These are phyloP conservation scores for Thozetella sp. DNA, from an alignment of 495 filamentous ascomycete species.

Conservation along the genomic window DNA sequence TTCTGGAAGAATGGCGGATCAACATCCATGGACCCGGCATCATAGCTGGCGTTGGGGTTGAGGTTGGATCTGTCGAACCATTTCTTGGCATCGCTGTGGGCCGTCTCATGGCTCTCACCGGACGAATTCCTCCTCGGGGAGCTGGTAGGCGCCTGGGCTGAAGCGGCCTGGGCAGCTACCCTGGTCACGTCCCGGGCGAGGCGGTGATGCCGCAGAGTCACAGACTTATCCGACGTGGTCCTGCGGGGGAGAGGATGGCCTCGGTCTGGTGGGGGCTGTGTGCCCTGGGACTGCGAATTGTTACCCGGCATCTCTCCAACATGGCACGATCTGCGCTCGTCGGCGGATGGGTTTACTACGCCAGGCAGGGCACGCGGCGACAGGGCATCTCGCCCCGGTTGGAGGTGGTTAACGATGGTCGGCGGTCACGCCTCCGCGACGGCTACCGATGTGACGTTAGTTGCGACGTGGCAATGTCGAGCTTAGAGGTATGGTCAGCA, in stretches of 20 bases:
- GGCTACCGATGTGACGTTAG: too few relatives aligned
- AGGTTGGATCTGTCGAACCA: slow-evolving; percentile 51
- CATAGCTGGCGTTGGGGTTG: slow-evolving; percentile 31
- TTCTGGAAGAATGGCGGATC: slow-evolving; percentile 58
- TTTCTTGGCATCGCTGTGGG: slow-evolving; percentile 36
- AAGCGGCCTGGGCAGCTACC: background rate
- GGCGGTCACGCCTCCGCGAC: too few relatives aligned
- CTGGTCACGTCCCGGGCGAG: slow-evolving; percentile 33
- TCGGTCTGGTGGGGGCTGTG: slow-evolving; percentile 23
- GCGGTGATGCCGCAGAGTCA: slow-evolving; percentile 39
- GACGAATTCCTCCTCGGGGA: slow-evolving; percentile 37
- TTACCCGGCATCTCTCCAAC: slow-evolving; percentile 19
- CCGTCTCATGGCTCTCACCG: slow-evolving; percentile 39
- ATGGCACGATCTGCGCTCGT: too few relatives aligned
- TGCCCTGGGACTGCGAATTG: slow-evolving; percentile 11
- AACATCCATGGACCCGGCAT: slow-evolving; percentile 40
- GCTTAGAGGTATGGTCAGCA: too few relatives aligned
- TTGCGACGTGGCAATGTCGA: too few relatives aligned
- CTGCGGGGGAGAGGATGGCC: slow-evolving; percentile 38
- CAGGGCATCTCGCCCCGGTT: too few relatives aligned
- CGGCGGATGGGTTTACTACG: too few relatives aligned
- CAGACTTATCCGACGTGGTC: slow-evolving; percentile 35
- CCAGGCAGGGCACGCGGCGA: too few relatives aligned
- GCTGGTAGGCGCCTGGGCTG: background rate
- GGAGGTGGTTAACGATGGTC: too few relatives aligned